Conservation (phyloP, 345 rosid genomes). For the Citrus australasica region DNA sequence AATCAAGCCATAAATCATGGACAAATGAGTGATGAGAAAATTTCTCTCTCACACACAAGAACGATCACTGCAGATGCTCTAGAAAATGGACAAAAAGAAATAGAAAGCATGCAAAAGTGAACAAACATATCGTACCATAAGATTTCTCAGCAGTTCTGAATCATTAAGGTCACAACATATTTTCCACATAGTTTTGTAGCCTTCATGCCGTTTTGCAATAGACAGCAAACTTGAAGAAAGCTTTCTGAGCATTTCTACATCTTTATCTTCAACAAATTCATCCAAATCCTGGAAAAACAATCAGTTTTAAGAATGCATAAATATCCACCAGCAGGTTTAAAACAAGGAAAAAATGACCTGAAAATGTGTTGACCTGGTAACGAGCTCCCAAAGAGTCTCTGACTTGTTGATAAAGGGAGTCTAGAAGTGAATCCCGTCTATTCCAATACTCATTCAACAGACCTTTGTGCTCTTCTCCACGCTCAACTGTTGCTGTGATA, state of each 20-base stretch:
- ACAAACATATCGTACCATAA: slow-evolving; percentile 57
- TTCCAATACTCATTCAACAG: slow-evolving; percentile 73
- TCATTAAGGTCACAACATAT: slow-evolving; percentile 87
- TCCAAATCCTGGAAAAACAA: slow-evolving; percentile 43
- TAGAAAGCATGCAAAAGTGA: slow-evolving; percentile 6
- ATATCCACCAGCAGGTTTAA: slow-evolving; percentile 3
- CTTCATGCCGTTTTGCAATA: slow-evolving; percentile 75
- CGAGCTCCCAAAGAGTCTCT: slow-evolving; percentile 46
- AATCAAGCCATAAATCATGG: neutral
- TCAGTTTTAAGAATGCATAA: neutral
- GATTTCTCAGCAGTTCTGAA: slow-evolving; percentile 62
- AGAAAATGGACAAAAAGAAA: slow-evolving; percentile 5
- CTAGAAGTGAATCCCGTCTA: slow-evolving; percentile 68
- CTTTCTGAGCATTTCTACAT: slow-evolving; percentile 50
- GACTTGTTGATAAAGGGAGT: slow-evolving; percentile 61
- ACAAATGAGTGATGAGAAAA: neutral
- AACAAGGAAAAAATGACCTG: slow-evolving; percentile 6
- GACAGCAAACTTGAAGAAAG: slow-evolving; percentile 65
- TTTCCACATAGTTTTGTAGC: slow-evolving; percentile 76
- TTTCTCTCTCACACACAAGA: neutral
- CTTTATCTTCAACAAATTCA: slow-evolving; percentile 37
- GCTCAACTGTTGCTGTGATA: slow-evolving; percentile 62
- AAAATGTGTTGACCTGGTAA: slow-evolving; percentile 45
- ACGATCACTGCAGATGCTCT: neutral
- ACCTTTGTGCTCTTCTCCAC: slow-evolving; percentile 65